Conservation (phyloP, 2,329 filamentous ascomycete genomes). For the Aspergillus novofumigatus region DNA sequence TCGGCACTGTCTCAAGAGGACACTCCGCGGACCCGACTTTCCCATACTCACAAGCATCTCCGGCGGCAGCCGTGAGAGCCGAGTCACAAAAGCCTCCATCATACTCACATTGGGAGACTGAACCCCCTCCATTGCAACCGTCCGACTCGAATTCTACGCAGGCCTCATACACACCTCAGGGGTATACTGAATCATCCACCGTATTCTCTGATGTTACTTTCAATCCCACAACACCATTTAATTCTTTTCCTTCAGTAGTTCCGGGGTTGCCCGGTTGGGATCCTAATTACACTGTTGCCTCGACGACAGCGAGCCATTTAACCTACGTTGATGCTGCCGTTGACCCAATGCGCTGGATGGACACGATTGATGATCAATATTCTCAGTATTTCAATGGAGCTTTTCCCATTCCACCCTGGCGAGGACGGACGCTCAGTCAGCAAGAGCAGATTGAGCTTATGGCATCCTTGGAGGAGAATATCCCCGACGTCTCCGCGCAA, state of each 20-base stretch:
- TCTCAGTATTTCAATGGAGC: constrained; percentile 46
- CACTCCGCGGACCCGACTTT: constrained; percentile 30
- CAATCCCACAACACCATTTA: constrained; percentile 37
- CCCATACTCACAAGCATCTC: constrained; percentile 21
- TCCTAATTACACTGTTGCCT: constrained; percentile 35
- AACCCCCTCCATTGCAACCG: constrained; percentile 8
- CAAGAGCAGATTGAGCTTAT: constrained; percentile 80
- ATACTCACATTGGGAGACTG: constrained; percentile 16
- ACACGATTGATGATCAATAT: constrained; percentile 44
- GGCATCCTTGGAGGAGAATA: constrained; percentile 65
- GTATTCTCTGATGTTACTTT: constrained; percentile 26
- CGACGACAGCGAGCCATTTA: constrained; percentile 33
- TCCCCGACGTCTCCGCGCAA: constrained; percentile 42
- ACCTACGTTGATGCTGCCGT: constrained; percentile 32
- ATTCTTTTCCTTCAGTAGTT: constrained; percentile 38
- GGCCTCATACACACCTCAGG: constrained; percentile 19
- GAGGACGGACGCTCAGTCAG: constrained; percentile 67
- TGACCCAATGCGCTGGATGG: constrained; percentile 41
- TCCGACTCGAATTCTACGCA: constrained; percentile 9
- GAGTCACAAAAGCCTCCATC: constrained; percentile 19
- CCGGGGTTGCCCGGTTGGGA: constrained; percentile 41
- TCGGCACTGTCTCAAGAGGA: constrained; percentile 31
- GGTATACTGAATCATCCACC: constrained; percentile 16
- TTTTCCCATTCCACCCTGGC: constrained; percentile 45
- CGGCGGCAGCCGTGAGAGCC: constrained; percentile 14